These are phyloP conservation scores for Penicillium verrucosum DNA, from an alignment of 2,329 filamentous ascomycete genomes.

Conservation along the genomic window DNA sequence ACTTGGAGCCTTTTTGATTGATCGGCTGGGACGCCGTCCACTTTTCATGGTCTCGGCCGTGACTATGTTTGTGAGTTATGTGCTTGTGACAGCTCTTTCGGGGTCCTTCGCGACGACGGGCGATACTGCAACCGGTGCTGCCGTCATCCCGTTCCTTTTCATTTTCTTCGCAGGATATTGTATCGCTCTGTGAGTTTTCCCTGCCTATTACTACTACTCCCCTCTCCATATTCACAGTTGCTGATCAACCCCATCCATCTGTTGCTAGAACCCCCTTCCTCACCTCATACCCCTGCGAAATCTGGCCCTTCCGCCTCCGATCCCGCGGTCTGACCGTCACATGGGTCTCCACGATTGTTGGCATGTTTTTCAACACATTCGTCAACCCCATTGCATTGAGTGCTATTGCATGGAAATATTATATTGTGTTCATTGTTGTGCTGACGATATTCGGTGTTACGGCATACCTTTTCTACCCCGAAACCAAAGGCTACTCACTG, in stretches of 20 bases:
- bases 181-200: background rate
- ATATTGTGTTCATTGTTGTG: background rate
- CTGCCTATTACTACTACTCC: background rate
- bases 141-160: background rate
- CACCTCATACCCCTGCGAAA: background rate
- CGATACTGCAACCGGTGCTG: background rate
- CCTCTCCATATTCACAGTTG: background rate
- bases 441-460: background rate
- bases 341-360: background rate
- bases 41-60: background rate
- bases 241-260: background rate
- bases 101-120: background rate
- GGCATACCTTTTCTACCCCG: background rate
- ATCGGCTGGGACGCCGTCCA: background rate
- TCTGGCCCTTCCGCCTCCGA: background rate
- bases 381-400: background rate
- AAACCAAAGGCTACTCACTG: background rate
- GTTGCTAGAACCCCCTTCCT: background rate
- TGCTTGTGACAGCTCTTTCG: background rate
- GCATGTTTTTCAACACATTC: background rate
- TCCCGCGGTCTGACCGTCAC: background rate
- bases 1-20: background rate
- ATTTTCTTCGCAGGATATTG: background rate
- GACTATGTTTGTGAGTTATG: background rate
- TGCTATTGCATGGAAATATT: background rate